phyloP scores from a whole-genome alignment of 202 grass and related monocot species.

The Schoenoplectus tabernaemontani region DNA sequence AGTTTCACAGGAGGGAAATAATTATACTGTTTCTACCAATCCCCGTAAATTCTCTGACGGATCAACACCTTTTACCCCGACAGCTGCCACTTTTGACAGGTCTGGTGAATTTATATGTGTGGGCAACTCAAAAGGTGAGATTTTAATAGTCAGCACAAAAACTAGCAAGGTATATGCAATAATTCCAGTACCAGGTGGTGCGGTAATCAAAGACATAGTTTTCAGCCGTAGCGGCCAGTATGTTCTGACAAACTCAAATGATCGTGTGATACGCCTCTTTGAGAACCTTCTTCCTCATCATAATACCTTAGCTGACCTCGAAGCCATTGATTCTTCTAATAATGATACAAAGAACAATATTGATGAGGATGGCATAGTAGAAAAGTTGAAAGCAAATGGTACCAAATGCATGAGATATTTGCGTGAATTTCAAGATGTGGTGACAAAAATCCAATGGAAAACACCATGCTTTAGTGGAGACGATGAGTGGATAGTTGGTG shows the following conservation, averaged over 20 bases:
- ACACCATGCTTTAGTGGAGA: conserved; percentile 97
- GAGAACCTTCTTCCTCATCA: conserved; percentile 62
- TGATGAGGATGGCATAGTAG: conserved; percentile 31
- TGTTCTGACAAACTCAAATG: conserved; percentile 92
- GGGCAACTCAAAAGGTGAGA: conserved; percentile 95
- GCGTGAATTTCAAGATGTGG: conserved; percentile 78
- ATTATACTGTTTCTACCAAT: conserved; percentile 39
- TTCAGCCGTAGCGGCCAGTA: conserved; percentile 85
- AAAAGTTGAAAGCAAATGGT: conserved; percentile 73
- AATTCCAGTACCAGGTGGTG: conserved; percentile 61
- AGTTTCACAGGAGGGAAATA: conserved; percentile 40
- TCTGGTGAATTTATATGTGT: conserved; percentile 86
- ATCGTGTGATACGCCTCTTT: conserved; percentile 91
- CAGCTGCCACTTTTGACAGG: conserved; percentile 90
- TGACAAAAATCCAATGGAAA: conserved; percentile 98
- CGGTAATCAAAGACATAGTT: conserved; percentile 92
- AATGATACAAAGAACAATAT: conserved; percentile 20
- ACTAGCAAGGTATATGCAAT: conserved; percentile 61
- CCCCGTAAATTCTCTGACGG: conserved; percentile 90
- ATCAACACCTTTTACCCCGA: conserved; percentile 83
- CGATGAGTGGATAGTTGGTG: conserved; percentile 92
- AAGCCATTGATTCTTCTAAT: conserved; percentile 11
- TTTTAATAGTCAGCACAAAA: conserved; percentile 78
- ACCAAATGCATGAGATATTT: conserved; percentile 57
- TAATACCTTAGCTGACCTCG: conserved; percentile 59